A percentile compares a stretch with the other conserved stretches of the same genome.
Conservation (phyloP, 345 rosid genomes). For the Eucalyptus decipiens region DNA sequence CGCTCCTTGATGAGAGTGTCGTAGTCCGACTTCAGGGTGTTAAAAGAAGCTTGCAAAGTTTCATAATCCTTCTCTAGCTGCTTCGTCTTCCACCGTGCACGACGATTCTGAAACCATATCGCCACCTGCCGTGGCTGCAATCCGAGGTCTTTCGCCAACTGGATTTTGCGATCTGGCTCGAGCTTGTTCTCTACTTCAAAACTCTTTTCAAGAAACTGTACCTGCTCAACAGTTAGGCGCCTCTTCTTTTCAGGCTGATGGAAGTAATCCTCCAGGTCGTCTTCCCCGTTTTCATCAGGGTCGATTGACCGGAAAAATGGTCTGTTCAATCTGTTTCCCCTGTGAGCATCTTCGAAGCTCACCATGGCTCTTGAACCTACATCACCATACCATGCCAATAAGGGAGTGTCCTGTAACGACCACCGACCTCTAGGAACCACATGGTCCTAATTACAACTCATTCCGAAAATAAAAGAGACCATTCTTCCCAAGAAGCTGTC, state of each 20-base stretch:
- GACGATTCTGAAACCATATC: constrained; percentile 56
- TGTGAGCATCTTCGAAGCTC: constrained; percentile 19
- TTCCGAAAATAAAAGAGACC: background rate
- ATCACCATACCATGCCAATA: background rate
- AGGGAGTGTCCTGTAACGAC: background rate
- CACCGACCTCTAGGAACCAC: background rate
- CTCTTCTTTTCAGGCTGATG: constrained; percentile 40
- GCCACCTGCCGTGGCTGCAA: constrained; percentile 63
- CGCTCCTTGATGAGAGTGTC: constrained; percentile 29
- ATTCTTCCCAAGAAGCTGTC: background rate
- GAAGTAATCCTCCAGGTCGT: constrained; percentile 25
- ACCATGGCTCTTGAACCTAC: constrained; percentile 33
- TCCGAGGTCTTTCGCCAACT: constrained; percentile 48
- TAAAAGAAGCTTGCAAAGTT: constrained; percentile 20
- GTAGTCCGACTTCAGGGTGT: constrained; percentile 28
- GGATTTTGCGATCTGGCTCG: constrained; percentile 51
- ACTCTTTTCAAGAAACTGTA: constrained; percentile 45
- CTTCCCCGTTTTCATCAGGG: constrained; percentile 33
- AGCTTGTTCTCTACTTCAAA: constrained; percentile 52
- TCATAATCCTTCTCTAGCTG: constrained; percentile 48
- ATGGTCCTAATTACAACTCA: background rate
- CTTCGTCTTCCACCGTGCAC: constrained; percentile 51
- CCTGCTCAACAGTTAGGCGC: constrained; percentile 27
- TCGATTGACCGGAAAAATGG: constrained; percentile 13
- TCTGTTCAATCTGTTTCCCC: constrained; percentile 1